Evolutionary conservation across 805 yeast genomes (phyloP).

Genomic region (Yamadazyma akitaensis): DNA sequence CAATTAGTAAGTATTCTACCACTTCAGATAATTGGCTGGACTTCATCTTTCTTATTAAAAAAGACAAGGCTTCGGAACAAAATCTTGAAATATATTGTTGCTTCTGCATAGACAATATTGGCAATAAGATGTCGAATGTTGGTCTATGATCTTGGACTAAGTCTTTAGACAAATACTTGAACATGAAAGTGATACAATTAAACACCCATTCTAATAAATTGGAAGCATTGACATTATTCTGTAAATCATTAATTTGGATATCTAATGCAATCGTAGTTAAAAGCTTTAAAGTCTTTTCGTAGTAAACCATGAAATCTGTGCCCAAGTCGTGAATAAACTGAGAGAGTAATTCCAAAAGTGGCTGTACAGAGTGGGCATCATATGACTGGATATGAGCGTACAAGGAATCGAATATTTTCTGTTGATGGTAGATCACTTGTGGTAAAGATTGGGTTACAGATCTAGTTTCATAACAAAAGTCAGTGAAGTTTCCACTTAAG

Average conservation of each 20-base stretch:
- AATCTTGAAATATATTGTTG: slow-evolving; percentile 73
- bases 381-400: slow-evolving; percentile 44
- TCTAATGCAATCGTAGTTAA: slow-evolving; percentile 47
- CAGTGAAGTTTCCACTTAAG: slow-evolving; percentile 66
- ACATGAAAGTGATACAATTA: slow-evolving; percentile 79
- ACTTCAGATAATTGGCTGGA: slow-evolving; percentile 45
- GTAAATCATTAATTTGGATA: slow-evolving; percentile 44
- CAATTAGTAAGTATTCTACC: slow-evolving; percentile 41
- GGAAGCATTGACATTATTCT: slow-evolving; percentile 52
- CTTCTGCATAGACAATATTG: slow-evolving; percentile 54
- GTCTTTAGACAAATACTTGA: slow-evolving; percentile 75
- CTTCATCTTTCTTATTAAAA: slow-evolving; percentile 67
- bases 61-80: slow-evolving; percentile 88
- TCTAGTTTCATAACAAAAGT: slow-evolving; percentile 55
- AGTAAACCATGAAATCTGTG: slow-evolving; percentile 78
- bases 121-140: slow-evolving; percentile 63
- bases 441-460: slow-evolving; percentile 67
- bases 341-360: slow-evolving; percentile 70
- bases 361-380: slow-evolving; percentile 74
- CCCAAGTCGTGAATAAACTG: slow-evolving; percentile 92
- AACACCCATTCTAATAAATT: slow-evolving; percentile 78
- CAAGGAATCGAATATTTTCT: slow-evolving; percentile 52
- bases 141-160: slow-evolving; percentile 59
- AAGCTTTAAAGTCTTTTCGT: slow-evolving; percentile 47
- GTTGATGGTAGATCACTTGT: slow-evolving; percentile 71